Evolutionary conservation across 768 basidiomycete species (phyloP).

Genomic region (Boletus rubroflammeus): DNA sequence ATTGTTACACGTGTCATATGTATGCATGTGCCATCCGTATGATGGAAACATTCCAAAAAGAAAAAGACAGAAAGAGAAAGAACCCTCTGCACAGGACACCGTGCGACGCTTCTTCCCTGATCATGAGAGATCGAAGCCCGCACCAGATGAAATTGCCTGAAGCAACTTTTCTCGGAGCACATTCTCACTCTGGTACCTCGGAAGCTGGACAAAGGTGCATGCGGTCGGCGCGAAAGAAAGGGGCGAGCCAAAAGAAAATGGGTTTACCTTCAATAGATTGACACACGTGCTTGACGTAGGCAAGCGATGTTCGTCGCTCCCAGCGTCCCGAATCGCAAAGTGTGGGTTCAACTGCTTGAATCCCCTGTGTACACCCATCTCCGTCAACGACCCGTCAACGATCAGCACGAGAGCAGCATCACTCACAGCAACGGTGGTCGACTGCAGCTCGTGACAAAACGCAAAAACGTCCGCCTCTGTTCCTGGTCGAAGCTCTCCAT

Average conservation of each 20-base stretch:
- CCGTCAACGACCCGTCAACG: neutral
- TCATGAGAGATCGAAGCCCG: conserved; percentile 91
- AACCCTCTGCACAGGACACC: neutral
- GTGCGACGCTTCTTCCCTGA: neutral
- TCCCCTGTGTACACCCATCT: conserved; percentile 44
- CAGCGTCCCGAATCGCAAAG: conserved; percentile 84
- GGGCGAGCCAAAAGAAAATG: neutral
- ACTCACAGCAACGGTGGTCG: conserved; percentile 81
- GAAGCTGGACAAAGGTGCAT: conserved; percentile 47
- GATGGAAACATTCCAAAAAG: neutral
- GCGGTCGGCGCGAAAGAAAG: neutral
- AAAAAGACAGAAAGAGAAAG: neutral
- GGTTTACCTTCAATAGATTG: conserved; percentile 78
- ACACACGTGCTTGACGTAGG: conserved; percentile 86
- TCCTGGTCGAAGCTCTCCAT: conserved; percentile 77
- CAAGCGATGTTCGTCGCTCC: conserved; percentile 64
- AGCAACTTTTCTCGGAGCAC: conserved; percentile 72
- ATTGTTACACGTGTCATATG: conserved; percentile 8
- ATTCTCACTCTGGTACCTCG: conserved; percentile 60
- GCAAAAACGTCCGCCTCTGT: conserved; percentile 70
- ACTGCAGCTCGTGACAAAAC: conserved; percentile 92
- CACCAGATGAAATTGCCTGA: conserved; percentile 81
- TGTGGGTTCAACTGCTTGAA: conserved; percentile 85
- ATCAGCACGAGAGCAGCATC: neutral
- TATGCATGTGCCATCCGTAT: neutral